Base-by-base conservation (phyloP, 345 rosid species). In the Sapria himalayana region DNA sequence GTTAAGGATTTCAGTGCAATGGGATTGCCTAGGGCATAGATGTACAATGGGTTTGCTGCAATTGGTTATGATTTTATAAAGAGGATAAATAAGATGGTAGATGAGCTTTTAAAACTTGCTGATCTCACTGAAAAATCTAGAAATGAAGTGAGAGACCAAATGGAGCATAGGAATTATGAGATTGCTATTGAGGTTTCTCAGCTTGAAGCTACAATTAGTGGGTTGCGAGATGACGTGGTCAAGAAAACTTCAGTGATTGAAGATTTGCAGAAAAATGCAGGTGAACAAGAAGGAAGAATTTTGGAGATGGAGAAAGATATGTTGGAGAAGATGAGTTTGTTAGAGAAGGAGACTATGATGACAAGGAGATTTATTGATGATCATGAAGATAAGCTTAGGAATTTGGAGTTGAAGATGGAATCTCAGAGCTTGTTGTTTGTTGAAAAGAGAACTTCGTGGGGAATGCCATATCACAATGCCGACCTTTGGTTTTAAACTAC, bases 121-220 rank as follows among this genome's bases (percentile, higher is more conserved):
- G 84, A 80, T 52, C 27, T 42, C 9, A 50, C 71, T 1, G 44
- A 60, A 0, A 91, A 77, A 61, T 69, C 93, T 11, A 73, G 93
- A 33, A 70, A 91, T 49, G 93, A 84, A 34, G 91, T 74, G 5
- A 84, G 95, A 56, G 92, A 73, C 55, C 93, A 77, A 61, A 70
- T 91, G 57, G 99, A 77, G 44, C 92, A 84, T 55, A 67, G 99
- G 43, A 91, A 91, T 51, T 91, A 77, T 46, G 95, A 84, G 69
- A 84, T 91, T 48, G 99, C 99, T 25, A 80, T 91, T 41, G 99
- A 91, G 61, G 95, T 91, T 59, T 91, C 95, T 12, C 81, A 84
- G 69, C 77, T 91, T 41, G 95, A 91, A 62, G 85, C 95, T 25
- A 58, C 86, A 0, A 77, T 91, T 49, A 63, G 78, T 55, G 68